Evolutionary conservation across 2,329 filamentous ascomycete species (phyloP).

Genomic region (Calonectria pseudoreteaudii): DNA sequence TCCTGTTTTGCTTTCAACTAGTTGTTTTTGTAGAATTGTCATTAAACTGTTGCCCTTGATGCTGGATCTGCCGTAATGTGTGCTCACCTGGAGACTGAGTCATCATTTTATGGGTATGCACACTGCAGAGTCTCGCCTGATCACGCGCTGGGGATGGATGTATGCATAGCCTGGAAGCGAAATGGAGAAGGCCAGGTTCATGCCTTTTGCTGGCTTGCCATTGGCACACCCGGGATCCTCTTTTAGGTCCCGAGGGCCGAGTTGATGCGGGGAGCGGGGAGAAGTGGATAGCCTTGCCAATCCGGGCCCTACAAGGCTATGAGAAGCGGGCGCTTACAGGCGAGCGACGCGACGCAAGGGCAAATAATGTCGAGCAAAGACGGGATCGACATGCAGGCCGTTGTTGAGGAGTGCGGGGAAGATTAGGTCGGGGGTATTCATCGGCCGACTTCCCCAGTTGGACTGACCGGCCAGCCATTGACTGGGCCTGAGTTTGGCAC

Average conservation of each 20-base stretch:
- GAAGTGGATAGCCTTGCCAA: constrained; percentile 8
- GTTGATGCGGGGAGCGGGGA: neutral
- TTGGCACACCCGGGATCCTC: neutral
- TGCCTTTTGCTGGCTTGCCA: neutral
- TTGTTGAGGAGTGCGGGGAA: constrained; percentile 6
- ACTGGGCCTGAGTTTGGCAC: neutral
- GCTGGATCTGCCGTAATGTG: neutral
- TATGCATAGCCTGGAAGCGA: neutral
- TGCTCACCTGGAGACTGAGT: neutral
- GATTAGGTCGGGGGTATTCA: neutral
- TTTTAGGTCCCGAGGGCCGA: constrained; percentile 1
- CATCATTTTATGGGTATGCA: neutral
- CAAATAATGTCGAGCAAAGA: neutral
- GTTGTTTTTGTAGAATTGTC: neutral
- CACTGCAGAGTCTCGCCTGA: neutral
- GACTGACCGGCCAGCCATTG: neutral
- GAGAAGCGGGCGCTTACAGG: neutral
- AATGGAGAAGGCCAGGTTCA: neutral
- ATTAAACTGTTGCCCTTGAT: neutral
- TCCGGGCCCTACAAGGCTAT: neutral
- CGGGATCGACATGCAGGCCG: neutral
- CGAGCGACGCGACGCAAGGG: neutral
- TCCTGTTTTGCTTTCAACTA: neutral
- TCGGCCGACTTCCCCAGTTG: constrained; percentile 7
- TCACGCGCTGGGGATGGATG: neutral